Conservation (phyloP, 441 rosid species). For the Brassica hybrid region DNA sequence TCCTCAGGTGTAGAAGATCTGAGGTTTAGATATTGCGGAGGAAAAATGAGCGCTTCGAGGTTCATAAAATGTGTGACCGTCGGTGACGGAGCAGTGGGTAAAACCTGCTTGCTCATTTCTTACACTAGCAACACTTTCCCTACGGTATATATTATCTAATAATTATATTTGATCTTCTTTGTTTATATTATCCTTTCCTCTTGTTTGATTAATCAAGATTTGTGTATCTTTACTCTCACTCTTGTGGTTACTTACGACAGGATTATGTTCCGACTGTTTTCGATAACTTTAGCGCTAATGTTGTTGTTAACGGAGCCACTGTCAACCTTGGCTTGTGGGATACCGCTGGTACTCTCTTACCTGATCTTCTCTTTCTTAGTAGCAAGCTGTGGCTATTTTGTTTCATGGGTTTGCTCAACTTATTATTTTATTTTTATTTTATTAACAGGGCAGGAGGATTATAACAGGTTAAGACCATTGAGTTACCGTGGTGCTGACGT, state of each 20-base stretch:
- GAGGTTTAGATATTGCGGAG: slow-evolving; percentile 15
- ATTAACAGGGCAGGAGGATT: slow-evolving; percentile 67
- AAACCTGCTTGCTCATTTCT: slow-evolving; percentile 74
- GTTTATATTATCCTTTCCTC: slow-evolving; percentile 2
- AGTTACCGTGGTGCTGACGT: slow-evolving; percentile 73
- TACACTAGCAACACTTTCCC: slow-evolving; percentile 84
- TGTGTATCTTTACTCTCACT: neutral
- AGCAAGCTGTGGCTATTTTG: neutral
- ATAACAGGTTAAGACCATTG: slow-evolving; percentile 69
- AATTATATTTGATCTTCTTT: neutral
- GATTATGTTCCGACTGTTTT: slow-evolving; percentile 75
- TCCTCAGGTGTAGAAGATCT: slow-evolving; percentile 38
- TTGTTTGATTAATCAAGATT: neutral
- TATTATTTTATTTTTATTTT: slow-evolving; percentile 4
- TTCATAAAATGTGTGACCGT: slow-evolving; percentile 76
- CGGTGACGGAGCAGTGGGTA: slow-evolving; percentile 80
- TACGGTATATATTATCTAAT: slow-evolving; percentile 41
- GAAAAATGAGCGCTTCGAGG: slow-evolving; percentile 70
- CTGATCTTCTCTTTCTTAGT: neutral
- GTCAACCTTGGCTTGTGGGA: slow-evolving; percentile 70
- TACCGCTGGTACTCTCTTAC: slow-evolving; percentile 57
- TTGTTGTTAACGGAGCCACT: slow-evolving; percentile 64
- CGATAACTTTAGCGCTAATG: slow-evolving; percentile 76
- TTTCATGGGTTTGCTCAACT: slow-evolving; percentile 2
- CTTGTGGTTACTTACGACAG: slow-evolving; percentile 36